Base-by-base conservation (phyloP, 2,329 filamentous ascomycete species). In the Tricladium varicosporioides region DNA sequence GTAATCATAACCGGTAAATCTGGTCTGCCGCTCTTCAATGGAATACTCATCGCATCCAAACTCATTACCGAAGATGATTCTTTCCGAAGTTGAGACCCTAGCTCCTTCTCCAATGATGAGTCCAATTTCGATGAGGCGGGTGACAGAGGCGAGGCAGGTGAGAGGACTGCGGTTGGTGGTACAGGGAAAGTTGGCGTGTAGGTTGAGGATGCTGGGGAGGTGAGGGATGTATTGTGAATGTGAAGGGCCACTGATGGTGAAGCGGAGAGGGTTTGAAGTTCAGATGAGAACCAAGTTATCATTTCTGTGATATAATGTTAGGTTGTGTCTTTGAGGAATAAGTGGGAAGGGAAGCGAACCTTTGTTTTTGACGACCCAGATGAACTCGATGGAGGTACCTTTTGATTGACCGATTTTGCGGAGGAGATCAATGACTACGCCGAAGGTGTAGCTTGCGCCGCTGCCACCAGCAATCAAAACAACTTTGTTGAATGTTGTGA, bases 391-490 rank as follows among this genome's bases (percentile, higher is more conserved):
- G 16, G 68, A 54, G 7, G 59, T 70, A 52, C 74, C 74, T n/a
- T 66, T 66, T 0, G 72, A 72, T 11, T 69, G 66, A n/a, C 72
- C 67, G 0, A 79, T 72, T 48, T 76, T 73, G 60, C 73, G 71
- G 2, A 78, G 69, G 58, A 80, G 71, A 58, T 78, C 76, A 8
- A 74, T 69, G 1, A 74, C 76, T 16, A 79, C 67, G 5, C 77
- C 77, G 57, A 80, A 78, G 0, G 76, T 78, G 66, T 85, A 86
- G 45, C 78, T 84, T 1, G 80, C 83, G 2, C 84, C 83, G 50
- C 81, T 82, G 1, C 83, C 84, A 10, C 83, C 83, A 2, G 81
- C 82, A 32, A 86, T 74, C 46, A 86, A 70, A 13, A 86, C 71
- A 8, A 84, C 73, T 59, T 79, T 80, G 65, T 84, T 79, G 60